Conservation (phyloP, 257 asterid genomes). For the Thymus mandschuricus region DNA sequence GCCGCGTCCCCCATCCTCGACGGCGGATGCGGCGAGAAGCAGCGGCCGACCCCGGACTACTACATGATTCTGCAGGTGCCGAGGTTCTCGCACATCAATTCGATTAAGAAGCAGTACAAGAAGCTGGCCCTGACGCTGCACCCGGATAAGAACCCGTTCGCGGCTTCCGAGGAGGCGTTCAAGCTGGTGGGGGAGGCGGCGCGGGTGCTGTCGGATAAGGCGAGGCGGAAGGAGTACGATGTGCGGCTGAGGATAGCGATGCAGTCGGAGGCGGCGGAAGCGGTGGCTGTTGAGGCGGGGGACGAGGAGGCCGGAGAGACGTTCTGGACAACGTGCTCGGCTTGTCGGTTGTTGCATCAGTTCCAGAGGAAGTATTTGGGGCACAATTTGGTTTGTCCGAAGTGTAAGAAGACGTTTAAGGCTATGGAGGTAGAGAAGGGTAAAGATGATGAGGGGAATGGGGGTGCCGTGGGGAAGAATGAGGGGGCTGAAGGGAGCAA, state of each 20-base stretch:
- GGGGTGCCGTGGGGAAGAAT: conserved; percentile 22
- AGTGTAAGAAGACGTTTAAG: conserved; percentile 67
- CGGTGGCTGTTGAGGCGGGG: conserved; percentile 39
- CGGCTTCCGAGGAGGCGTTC: conserved; percentile 79
- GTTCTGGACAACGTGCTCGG: conserved; percentile 67
- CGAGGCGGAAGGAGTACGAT: conserved; percentile 78
- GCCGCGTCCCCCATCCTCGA: conserved; percentile 28
- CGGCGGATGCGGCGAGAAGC: not conserved
- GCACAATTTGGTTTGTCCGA: conserved; percentile 73
- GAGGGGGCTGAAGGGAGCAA: conserved; percentile 31
- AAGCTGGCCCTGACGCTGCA: conserved; percentile 77
- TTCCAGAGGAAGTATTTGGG: conserved; percentile 75
- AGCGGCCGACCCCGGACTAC: conserved; percentile 52
- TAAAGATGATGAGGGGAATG: conserved; percentile 23
- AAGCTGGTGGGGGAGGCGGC: conserved; percentile 81
- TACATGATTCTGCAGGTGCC: conserved; percentile 71
- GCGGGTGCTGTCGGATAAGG: conserved; percentile 71
- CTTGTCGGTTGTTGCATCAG: conserved; percentile 67
- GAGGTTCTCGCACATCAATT: conserved; percentile 63
- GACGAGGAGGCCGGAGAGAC: conserved; percentile 38
- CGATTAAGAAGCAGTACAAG: conserved; percentile 74
- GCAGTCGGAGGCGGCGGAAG: conserved; percentile 58
- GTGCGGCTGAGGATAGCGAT: conserved; percentile 62
- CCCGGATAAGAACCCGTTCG: conserved; percentile 72
- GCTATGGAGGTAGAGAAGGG: conserved; percentile 61